Base-by-base conservation (phyloP, 1,139 yeast species). In the Williopsis jadinii region DNA sequence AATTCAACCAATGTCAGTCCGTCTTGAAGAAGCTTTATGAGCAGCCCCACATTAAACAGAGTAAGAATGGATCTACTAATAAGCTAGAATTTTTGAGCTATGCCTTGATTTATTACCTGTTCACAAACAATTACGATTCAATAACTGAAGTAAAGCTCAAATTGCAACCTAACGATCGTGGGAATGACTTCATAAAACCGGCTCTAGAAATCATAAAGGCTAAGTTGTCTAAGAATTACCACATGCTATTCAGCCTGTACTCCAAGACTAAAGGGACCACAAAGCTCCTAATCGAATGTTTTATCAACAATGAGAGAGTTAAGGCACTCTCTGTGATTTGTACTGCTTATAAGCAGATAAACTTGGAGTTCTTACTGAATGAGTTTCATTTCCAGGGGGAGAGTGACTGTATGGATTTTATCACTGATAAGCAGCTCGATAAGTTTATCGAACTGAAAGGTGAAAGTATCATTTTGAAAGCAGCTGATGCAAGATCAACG, bases 1-100 rank as follows among this genome's bases (percentile, higher is more conserved):
- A 92, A 58, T 90, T 84, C 61, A 92, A 92, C 61, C 97, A 92
- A 59, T 92, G 98, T 59, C 95, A 85, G 59, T 80, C 95, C 13
- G 88, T 88, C 55, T 64, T 90, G 39, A 78, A 76, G 48, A 68
- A 75, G 34, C 62, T 84, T 26, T 88, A 83, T 57, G 73, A 69
- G 29, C 52, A 55, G 34, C 63, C 67, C 10, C 53, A 41, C 9
- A 53, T 71, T 27, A 19, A 19, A 19, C 24, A 19, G 24, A 19
- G 24, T 19, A 19, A 19, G 24, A 58, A 55, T 14, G 70, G 64
- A 31, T 58, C 67, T 39, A 59, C 61, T n/a, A 58, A 66, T 41
- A 64, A 72, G 46, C 60, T 68, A 35, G 97, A 90, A 58, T 86
- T 85, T 56, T 62, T 80, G 39, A 73, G 86, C 37, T 90, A 86